Evolutionary conservation across 345 rosid genomes (phyloP), one percentile per base, ranked within the genome.

Genomic region (Mangifera indica): DNA sequence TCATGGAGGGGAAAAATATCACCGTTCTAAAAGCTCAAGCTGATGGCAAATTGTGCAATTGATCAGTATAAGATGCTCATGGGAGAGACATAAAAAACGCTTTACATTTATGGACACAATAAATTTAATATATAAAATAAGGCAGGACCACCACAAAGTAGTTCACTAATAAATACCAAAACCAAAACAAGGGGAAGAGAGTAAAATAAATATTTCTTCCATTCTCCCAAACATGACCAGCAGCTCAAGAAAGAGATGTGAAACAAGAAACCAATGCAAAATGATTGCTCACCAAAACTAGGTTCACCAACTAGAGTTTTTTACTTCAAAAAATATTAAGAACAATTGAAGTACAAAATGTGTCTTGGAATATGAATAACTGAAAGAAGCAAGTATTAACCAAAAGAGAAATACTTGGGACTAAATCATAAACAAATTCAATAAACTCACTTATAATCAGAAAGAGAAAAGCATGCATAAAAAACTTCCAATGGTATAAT

Each of bases 221-320:
- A 34, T 18, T 66, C 22, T 18, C 29, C 17, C 18, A 53, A 74
- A 74, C 72, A 71, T 58, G 82, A 73, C 46, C 54, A 55, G 44
- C n/a, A 56, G 48, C 53, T 18, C n/a, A n/a, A n/a, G n/a, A n/a
- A n/a, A n/a, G 32, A 37, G 61, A 20, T 52, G 26, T 67, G 25
- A 5, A 10, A 51, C 59, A 67, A 53, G 37, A 57, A 67, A 52
- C 10, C 29, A 52, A 62, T 24, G n/a, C 10, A 25, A 62, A 18
- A 11, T 63, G 22, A 24, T 22, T 32, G 61, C 42, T 49, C 49
- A 64, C 17, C 42, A 73, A 57, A 12, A 60, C 60, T 17, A 66
- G 44, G 37, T 40, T 40, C 63, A 58, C 62, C 66, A 58, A 49
- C 54, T 69, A 24, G 18, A 24, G 22, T 61, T 29, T 66, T 25